A percentile compares a stretch with the other conserved stretches of the same genome.
Evolutionary conservation across 1,284 basidiomycete species (phyloP).

Genomic region (Fomitopsis betulina): DNA sequence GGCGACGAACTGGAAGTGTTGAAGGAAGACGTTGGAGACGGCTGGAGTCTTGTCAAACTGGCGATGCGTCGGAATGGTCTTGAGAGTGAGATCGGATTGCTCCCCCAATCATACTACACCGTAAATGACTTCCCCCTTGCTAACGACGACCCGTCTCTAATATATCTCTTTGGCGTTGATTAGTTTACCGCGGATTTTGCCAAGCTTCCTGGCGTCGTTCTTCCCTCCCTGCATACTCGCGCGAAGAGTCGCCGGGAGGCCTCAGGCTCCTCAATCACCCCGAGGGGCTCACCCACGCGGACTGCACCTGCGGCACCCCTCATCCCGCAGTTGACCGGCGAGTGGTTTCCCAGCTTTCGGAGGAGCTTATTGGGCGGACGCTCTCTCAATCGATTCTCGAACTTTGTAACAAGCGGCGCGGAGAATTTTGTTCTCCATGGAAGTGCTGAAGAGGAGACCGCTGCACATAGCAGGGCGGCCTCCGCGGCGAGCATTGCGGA

Average conservation of each 20-base stretch:
- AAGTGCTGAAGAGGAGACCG: conserved; percentile 21
- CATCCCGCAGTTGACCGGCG: conserved; percentile 70
- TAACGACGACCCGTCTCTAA: not conserved
- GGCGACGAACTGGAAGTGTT: conserved; percentile 64
- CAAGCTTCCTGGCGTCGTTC: conserved; percentile 40
- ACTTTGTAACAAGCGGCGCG: conserved; percentile 80
- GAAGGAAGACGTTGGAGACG: conserved; percentile 62
- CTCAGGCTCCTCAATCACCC: conserved; percentile 47
- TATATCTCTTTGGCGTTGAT: not conserved
- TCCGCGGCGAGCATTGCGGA: conserved; percentile 24
- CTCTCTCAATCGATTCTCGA: conserved; percentile 77
- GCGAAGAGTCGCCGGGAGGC: conserved; percentile 32
- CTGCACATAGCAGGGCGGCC: conserved; percentile 9
- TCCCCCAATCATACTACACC: conserved; percentile 70
- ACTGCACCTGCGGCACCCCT: conserved; percentile 39
- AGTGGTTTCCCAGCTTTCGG: conserved; percentile 70
- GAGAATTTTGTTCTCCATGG: conserved; percentile 77
- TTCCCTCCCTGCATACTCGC: conserved; percentile 23
- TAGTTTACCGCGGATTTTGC: conserved; percentile 63
- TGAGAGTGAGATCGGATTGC: conserved; percentile 58
- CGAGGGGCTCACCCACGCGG: conserved; percentile 41
- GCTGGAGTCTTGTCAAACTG: conserved; percentile 65
- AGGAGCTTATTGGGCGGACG: conserved; percentile 71
- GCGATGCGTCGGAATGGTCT: conserved; percentile 21
- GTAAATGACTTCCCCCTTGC: conserved; percentile 35